A percentile compares a stretch with the other conserved stretches of the same genome.
These are phyloP conservation scores for Boletus rubescentipes DNA, from an alignment of 768 basidiomycete species.

Conservation along the genomic window DNA sequence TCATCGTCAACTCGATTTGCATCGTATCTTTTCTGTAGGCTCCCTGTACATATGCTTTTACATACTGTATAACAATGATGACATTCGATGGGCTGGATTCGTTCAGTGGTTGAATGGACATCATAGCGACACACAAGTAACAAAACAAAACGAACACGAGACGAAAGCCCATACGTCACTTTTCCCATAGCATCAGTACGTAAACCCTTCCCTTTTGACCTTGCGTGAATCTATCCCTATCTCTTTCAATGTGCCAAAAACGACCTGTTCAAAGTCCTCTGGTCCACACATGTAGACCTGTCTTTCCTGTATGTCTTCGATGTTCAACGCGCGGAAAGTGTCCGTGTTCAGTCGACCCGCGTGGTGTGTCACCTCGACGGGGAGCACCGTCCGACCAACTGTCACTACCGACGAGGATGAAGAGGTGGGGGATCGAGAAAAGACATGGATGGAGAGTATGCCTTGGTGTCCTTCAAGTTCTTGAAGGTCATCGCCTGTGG, in stretches of 20 bases:
- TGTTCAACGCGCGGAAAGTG: constrained; percentile 1
- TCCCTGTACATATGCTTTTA: neutral
- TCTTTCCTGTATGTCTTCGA: constrained; percentile 20
- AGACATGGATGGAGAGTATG: constrained; percentile 40
- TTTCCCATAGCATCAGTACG: constrained; percentile 32
- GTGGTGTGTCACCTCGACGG: constrained; percentile 18
- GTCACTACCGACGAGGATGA: neutral
- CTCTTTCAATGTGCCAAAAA: constrained; percentile 34
- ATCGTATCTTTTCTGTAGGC: neutral
- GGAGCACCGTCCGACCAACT: constrained; percentile 14
- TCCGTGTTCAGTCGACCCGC: constrained; percentile 18
- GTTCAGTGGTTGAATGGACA: neutral
- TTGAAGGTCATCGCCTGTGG: neutral
- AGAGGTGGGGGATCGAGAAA: constrained; percentile 20
- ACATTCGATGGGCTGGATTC: neutral
- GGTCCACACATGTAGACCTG: constrained; percentile 54
- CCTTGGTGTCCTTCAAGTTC: neutral
- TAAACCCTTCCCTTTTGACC: constrained; percentile 43
- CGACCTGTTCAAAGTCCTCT: constrained; percentile 41
- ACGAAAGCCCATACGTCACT: too few relatives aligned
- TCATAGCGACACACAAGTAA: too few relatives aligned
- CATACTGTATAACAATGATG: neutral
- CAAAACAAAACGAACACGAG: too few relatives aligned
- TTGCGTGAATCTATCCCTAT: constrained; percentile 35
- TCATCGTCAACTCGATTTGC: neutral